A percentile compares a stretch with the other conserved stretches of the same genome.
Conservation (phyloP, 1,139 yeast species). For the Yamadazyma triangularis region DNA sequence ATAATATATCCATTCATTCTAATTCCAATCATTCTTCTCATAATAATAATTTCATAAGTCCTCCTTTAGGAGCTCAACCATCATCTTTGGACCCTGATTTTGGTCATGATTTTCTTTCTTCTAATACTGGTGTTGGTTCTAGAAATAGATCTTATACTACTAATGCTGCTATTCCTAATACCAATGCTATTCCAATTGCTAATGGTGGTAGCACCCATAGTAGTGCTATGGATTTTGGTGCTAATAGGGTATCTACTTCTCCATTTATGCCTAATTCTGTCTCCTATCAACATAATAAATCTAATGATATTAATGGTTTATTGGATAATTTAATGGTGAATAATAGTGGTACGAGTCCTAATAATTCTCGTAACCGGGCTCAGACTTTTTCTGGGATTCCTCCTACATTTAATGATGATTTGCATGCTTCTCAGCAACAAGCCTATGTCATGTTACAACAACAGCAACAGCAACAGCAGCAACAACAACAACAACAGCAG, state of each 20-base stretch:
- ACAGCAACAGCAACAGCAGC: constrained; percentile 8
- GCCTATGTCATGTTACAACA: constrained; percentile 8
- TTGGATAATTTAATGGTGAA: constrained; percentile 31
- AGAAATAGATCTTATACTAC: constrained; percentile 51
- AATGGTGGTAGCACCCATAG: constrained; percentile 3
- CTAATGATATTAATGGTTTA: constrained; percentile 26
- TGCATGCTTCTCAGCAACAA: constrained; percentile 7
- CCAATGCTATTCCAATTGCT: constrained; percentile 7
- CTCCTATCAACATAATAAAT: too few relatives aligned
- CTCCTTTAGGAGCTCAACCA: constrained; percentile 26
- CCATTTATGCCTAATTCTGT: constrained; percentile 8
- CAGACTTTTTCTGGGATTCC: constrained; percentile 43
- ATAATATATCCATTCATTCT: constrained; percentile 14
- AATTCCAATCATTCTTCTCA: constrained; percentile 5
- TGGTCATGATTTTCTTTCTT: constrained; percentile 3
- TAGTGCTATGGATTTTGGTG: not conserved
- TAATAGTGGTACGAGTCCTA: constrained; percentile 8
- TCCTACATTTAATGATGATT: constrained; percentile 15
- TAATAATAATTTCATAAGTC: constrained; percentile 22
- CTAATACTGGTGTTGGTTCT: constrained; percentile 3
- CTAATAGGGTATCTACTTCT: constrained; percentile 11
- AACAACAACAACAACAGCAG: constrained; percentile 3
- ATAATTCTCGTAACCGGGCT: constrained; percentile 32
- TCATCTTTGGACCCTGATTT: constrained; percentile 8
- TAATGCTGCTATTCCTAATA: constrained; percentile 24